phyloP scores from a whole-genome alignment of 768 basidiomycete genomes.

The Collybia nuda region DNA sequence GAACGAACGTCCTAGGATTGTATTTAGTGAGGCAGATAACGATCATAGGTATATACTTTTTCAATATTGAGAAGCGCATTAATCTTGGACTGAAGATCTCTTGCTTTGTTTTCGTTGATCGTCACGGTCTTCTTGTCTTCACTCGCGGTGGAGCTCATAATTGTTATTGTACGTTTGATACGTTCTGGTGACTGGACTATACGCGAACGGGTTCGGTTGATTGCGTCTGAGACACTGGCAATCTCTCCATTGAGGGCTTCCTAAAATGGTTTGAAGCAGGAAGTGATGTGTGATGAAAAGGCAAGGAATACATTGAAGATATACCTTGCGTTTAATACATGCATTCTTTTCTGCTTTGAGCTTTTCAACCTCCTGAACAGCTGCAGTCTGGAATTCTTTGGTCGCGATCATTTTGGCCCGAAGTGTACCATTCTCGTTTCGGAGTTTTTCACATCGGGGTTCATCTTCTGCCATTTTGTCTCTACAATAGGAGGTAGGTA shows the following conservation, averaged over 20 bases:
- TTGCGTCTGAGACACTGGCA: constrained; percentile 55
- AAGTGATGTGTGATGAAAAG: background rate
- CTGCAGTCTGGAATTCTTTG: constrained; percentile 59
- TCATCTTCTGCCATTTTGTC: constrained; percentile 67
- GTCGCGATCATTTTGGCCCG: constrained; percentile 68
- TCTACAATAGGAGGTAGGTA: constrained; percentile 29
- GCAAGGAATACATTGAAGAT: constrained; percentile 8
- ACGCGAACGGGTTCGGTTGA: constrained; percentile 63
- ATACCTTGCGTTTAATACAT: constrained; percentile 63
- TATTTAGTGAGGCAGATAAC: constrained; percentile 1
- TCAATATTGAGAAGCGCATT: constrained; percentile 72
- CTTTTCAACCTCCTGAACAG: constrained; percentile 65
- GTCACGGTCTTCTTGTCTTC: constrained; percentile 72
- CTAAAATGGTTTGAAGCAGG: constrained; percentile 24
- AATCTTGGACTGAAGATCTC: constrained; percentile 77
- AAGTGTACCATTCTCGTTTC: constrained; percentile 58
- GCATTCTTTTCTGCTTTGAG: constrained; percentile 71
- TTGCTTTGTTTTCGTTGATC: constrained; percentile 67
- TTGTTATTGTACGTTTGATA: constrained; percentile 76
- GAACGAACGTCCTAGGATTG: constrained; percentile 60
- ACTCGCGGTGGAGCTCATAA: constrained; percentile 66
- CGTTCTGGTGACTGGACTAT: constrained; percentile 93
- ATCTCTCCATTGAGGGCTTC: constrained; percentile 65
- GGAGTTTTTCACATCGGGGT: constrained; percentile 60
- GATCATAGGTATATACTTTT: constrained; percentile 45